phyloP scores from a whole-genome alignment of 768 basidiomycete species.

The Tremella mesenterica region DNA sequence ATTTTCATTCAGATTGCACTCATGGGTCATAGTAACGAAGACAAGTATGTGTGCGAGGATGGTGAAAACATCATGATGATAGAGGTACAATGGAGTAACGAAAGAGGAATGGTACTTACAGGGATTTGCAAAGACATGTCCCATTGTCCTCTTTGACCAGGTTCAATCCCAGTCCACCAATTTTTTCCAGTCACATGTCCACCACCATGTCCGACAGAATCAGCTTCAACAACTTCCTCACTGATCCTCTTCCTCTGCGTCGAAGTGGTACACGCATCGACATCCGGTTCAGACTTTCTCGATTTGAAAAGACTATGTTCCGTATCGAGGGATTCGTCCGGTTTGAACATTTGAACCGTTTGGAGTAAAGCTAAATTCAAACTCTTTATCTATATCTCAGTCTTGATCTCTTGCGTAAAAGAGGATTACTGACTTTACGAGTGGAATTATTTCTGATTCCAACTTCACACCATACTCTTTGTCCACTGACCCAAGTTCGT shows the following conservation, averaged over 20 bases:
- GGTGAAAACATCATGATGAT: neutral
- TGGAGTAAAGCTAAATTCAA: slow-evolving; percentile 59
- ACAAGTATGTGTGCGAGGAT: no score
- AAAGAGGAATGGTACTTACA: slow-evolving; percentile 57
- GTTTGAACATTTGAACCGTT: slow-evolving; percentile 59
- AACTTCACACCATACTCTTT: slow-evolving; percentile 61
- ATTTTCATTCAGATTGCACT: no score
- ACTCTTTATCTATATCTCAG: slow-evolving; percentile 51
- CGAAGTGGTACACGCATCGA: slow-evolving; percentile 58
- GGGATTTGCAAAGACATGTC: slow-evolving; percentile 64
- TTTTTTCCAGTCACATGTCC: slow-evolving; percentile 59
- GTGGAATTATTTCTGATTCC: slow-evolving; percentile 60
- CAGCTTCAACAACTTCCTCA: slow-evolving; percentile 55
- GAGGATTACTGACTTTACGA: slow-evolving; percentile 47
- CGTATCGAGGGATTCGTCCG: slow-evolving; percentile 48
- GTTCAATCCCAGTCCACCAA: slow-evolving; percentile 76
- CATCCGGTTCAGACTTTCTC: slow-evolving; percentile 43
- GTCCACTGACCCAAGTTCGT: slow-evolving; percentile 71
- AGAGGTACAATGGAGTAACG: neutral
- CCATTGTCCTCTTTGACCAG: slow-evolving; percentile 58
- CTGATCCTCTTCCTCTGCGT: slow-evolving; percentile 59
- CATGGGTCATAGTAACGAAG: no score
- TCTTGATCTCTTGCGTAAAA: slow-evolving; percentile 4
- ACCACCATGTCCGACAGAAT: slow-evolving; percentile 52
- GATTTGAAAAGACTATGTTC: slow-evolving; percentile 4